Evolutionary conservation across 2,329 filamentous ascomycete species (phyloP).

Genomic region (Ilyonectria robusta): DNA sequence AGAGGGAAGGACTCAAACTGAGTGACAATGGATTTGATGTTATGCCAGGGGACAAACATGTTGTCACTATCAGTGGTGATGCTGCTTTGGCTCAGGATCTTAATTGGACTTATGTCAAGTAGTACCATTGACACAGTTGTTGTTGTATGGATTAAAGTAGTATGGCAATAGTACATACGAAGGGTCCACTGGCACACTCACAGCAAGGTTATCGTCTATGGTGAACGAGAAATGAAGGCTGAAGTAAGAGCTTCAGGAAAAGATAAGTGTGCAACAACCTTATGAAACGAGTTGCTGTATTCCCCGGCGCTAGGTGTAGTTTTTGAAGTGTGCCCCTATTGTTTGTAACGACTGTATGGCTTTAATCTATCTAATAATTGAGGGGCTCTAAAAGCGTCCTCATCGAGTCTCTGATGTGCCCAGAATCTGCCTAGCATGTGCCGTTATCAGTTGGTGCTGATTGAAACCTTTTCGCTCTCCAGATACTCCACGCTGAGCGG

Average conservation of each 20-base stretch:
- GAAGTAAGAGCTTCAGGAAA: too few species aligned
- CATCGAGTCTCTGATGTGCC: too few species aligned
- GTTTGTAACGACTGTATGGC: too few species aligned
- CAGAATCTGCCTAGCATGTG: too few species aligned
- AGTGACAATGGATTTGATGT: conserved; percentile 73
- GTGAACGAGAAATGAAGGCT: background rate
- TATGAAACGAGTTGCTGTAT: too few species aligned
- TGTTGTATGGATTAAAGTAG: background rate
- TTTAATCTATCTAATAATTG: too few species aligned
- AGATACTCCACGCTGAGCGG: conserved; percentile 43
- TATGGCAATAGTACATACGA: background rate
- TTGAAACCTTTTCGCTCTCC: background rate
- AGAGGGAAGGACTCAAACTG: conserved; percentile 60
- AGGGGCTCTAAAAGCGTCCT: too few species aligned
- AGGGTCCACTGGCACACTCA: background rate
- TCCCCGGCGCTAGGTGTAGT: too few species aligned
- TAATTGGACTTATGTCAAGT: background rate
- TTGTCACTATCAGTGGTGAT: conserved; percentile 26
- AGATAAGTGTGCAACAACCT: too few species aligned
- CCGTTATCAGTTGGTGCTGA: background rate
- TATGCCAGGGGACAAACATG: conserved; percentile 61
- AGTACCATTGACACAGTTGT: background rate
- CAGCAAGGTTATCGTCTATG: background rate
- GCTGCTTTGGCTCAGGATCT: background rate
- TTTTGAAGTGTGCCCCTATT: too few species aligned